Percentiles rank a stretch among this genome's conserved stretches.
These are phyloP conservation scores for Haplographium delicatum DNA, from an alignment of 495 filamentous ascomycete genomes.

Conservation along the genomic window DNA sequence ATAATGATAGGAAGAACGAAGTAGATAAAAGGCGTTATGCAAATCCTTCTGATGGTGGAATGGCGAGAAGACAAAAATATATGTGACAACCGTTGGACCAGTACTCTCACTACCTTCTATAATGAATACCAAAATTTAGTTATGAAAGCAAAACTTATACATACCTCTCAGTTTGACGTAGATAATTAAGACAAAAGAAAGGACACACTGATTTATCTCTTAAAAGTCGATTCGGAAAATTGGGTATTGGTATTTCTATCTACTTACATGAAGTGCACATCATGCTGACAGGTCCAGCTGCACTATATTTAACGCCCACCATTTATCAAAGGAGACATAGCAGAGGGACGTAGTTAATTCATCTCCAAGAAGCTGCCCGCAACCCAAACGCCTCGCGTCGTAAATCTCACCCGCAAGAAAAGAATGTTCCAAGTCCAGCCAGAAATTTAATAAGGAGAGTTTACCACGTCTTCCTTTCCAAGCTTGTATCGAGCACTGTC, in stretches of 20 bases:
- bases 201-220: too few relatives aligned
- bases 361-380: not conserved
- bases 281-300: constrained; percentile 18
- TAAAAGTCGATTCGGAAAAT: too few relatives aligned
- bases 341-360: not conserved
- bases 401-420: not conserved
- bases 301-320: constrained; percentile 5
- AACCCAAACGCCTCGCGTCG: constrained; percentile 3
- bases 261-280: constrained; percentile 21
- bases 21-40: too few relatives aligned
- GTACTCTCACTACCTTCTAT: too few relatives aligned
- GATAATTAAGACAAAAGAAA: too few relatives aligned
- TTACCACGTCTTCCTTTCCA: constrained; percentile 72
- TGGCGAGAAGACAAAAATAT: too few relatives aligned
- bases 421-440: not conserved
- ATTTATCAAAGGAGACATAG: not conserved
- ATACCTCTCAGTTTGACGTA: too few relatives aligned
- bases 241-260: constrained; percentile 20
- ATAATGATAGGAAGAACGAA: too few relatives aligned
- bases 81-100: too few relatives aligned
- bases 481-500: constrained; percentile 52
- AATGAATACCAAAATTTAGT: too few relatives aligned
- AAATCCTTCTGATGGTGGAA: too few relatives aligned
- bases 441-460: constrained; percentile 65
- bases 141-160: too few relatives aligned